Conservation (phyloP, 2,329 filamentous ascomycete species). For the Pyricularia sp. region DNA sequence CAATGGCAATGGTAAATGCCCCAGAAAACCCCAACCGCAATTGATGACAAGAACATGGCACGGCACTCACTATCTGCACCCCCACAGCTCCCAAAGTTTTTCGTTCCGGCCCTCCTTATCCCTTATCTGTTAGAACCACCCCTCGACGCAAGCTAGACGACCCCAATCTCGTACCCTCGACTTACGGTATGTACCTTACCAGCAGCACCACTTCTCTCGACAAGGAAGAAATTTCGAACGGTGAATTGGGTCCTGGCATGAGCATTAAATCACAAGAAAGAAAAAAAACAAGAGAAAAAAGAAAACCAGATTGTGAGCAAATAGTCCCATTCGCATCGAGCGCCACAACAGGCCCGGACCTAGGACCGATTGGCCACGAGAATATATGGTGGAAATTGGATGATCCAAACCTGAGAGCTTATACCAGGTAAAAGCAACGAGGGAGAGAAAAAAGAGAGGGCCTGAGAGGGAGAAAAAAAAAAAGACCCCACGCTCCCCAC, state of each 20-base stretch:
- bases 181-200: not conserved
- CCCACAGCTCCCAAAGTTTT: not conserved
- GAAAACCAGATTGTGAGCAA: not conserved
- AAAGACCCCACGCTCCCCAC: not conserved
- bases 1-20: not conserved
- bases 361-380: not conserved
- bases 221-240: not conserved
- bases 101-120: not conserved
- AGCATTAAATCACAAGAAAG: not conserved
- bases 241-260: not conserved
- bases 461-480: not conserved
- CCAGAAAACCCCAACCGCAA: not conserved
- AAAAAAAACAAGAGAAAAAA: not conserved
- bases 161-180: not conserved
- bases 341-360: not conserved
- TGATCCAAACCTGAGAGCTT: not conserved
- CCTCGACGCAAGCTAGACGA: not conserved
- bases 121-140: not conserved
- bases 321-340: not conserved
- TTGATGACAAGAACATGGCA: not conserved
- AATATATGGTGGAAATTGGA: constrained; percentile 1
- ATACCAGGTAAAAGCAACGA: not conserved
- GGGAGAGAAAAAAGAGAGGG: not conserved
- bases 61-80: not conserved
- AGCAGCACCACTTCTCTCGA: not conserved